Percentiles rank a stretch among this genome's conserved stretches.
Conservation (phyloP, 176 grass and related monocot species). For the Bolboschoenus planiculmis region DNA sequence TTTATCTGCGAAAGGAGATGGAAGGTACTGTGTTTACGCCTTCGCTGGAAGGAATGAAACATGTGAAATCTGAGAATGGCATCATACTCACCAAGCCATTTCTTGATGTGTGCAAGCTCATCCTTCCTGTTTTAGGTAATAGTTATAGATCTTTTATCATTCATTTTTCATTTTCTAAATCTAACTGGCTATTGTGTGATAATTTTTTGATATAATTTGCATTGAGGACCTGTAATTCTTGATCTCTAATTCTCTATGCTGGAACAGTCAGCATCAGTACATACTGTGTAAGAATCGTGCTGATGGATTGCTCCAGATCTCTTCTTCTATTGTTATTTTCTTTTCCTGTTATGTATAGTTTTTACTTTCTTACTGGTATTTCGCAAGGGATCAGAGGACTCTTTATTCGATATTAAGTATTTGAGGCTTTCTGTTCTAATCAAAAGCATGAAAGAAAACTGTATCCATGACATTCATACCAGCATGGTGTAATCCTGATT, state of each 20-base stretch:
- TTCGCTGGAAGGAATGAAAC: conserved; percentile 91
- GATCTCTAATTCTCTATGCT: no score
- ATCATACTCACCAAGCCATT: conserved; percentile 81
- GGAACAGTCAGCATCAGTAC: neutral
- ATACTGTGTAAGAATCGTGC: neutral
- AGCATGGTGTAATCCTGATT: neutral
- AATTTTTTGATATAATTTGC: neutral
- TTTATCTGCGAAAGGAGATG: conserved; percentile 35
- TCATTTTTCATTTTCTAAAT: no score
- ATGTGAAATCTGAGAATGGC: conserved; percentile 74
- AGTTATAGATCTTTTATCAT: conserved; percentile 21
- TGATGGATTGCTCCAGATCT: neutral
- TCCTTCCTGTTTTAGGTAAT: conserved; percentile 80
- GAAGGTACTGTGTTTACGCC: conserved; percentile 77
- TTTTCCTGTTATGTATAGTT: neutral
- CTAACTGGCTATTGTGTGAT: no score
- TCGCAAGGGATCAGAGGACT: no score
- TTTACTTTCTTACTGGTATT: no score
- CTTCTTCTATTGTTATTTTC: neutral
- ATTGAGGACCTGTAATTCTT: neutral
- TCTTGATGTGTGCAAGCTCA: conserved; percentile 93
- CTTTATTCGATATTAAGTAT: no score
- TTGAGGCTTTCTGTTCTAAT: neutral
- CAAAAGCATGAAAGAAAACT: neutral
- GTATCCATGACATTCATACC: no score